These are phyloP conservation scores for Pleurotus sapidus DNA, from an alignment of 768 basidiomycete genomes.

Conservation along the genomic window DNA sequence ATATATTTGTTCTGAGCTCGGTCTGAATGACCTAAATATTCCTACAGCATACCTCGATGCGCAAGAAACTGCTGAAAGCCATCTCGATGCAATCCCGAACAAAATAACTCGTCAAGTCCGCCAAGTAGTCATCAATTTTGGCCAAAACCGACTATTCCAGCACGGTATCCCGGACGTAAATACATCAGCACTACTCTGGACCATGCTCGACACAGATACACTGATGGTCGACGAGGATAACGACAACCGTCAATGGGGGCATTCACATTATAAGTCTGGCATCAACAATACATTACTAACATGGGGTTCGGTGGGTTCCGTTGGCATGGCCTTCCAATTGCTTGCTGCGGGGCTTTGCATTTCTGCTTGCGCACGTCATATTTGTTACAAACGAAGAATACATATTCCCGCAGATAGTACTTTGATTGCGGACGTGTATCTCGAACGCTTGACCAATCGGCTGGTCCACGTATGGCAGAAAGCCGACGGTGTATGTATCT, in stretches of 20 bases:
- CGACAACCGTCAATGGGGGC: background rate
- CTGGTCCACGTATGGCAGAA: background rate
- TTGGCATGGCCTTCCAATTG: background rate
- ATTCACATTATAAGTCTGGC: background rate
- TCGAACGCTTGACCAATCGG: background rate
- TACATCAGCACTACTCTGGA: background rate
- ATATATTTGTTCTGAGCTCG: too few relatives aligned
- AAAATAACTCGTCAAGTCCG: background rate
- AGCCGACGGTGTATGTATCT: background rate
- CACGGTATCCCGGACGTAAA: background rate
- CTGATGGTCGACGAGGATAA: background rate
- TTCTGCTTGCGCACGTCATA: background rate
- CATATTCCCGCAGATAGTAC: background rate
- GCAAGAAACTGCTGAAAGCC: background rate
- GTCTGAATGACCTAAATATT: too few relatives aligned
- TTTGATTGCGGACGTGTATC: background rate
- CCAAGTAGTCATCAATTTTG: background rate
- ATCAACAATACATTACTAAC: background rate
- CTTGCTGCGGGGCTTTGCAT: slow-evolving; percentile 1
- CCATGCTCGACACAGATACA: background rate
- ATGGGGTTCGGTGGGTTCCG: background rate
- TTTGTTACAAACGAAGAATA: background rate
- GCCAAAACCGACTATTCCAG: background rate
- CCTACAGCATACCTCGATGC: background rate
- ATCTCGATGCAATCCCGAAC: background rate